Evolutionary conservation across 441 rosid species (phyloP).

Genomic region (Arabidopsis hybrid): DNA sequence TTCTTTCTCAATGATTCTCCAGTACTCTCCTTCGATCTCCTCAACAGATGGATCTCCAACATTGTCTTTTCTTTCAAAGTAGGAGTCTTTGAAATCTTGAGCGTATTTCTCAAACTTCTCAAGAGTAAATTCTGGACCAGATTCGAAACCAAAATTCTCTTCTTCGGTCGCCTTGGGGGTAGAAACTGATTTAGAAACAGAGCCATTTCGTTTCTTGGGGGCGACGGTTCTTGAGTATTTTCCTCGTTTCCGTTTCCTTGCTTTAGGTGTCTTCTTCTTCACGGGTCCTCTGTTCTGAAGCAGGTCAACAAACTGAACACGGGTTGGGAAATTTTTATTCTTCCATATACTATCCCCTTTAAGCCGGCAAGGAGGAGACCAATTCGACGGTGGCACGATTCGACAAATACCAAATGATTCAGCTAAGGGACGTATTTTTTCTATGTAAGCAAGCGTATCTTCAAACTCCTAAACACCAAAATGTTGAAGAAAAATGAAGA

Average conservation of each 20-base stretch:
- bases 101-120: slow-evolving; percentile 72
- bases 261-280: slow-evolving; percentile 53
- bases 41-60: slow-evolving; percentile 53
- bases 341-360: slow-evolving; percentile 66
- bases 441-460: slow-evolving; percentile 79
- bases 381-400: slow-evolving; percentile 74
- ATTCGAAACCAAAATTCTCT: slow-evolving; percentile 77
- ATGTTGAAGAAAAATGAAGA: slow-evolving; percentile 8
- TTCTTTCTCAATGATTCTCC: slow-evolving; percentile 84
- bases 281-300: slow-evolving; percentile 88
- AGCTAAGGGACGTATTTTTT: slow-evolving; percentile 69
- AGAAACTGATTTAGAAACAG: slow-evolving; percentile 52
- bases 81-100: slow-evolving; percentile 58
- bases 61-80: slow-evolving; percentile 53
- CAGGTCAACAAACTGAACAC: slow-evolving; percentile 77
- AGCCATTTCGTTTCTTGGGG: slow-evolving; percentile 44
- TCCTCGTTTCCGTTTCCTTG: slow-evolving; percentile 69
- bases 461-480: slow-evolving; percentile 72
- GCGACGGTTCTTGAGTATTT: slow-evolving; percentile 55
- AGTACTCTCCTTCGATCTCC: slow-evolving; percentile 86
- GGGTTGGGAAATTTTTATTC: slow-evolving; percentile 70
- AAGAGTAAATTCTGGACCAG: slow-evolving; percentile 81
- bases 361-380: slow-evolving; percentile 82
- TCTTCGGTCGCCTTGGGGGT: slow-evolving; percentile 50
- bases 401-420: slow-evolving; percentile 84